phyloP scores from a whole-genome alignment of 148 eudicot genomes.

The Rhododendron griersonianum region DNA sequence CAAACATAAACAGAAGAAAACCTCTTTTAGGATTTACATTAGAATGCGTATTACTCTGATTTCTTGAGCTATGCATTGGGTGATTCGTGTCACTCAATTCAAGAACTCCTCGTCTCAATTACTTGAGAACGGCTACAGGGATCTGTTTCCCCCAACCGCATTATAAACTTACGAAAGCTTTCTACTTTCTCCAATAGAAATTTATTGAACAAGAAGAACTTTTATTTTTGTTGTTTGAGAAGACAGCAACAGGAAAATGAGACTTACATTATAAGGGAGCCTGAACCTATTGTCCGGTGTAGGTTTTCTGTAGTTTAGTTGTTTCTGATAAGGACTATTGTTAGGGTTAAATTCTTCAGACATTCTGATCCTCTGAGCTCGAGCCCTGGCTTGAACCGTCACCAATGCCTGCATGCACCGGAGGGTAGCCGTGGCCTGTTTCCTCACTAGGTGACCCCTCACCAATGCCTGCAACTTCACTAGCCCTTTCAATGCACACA shows the following conservation, averaged over 20 bases:
- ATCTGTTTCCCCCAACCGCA: background rate
- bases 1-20: background rate
- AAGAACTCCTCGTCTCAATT: background rate
- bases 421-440: constrained; percentile 81
- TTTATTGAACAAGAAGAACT: too few species aligned
- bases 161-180: background rate
- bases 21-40: background rate
- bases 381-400: constrained; percentile 75
- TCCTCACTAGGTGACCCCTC: constrained; percentile 84
- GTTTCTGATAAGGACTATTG: constrained; percentile 18
- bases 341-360: constrained; percentile 35
- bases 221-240: background rate
- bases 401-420: constrained; percentile 88
- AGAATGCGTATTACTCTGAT: background rate
- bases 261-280: constrained; percentile 47
- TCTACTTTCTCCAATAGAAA: background rate
- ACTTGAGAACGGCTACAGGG: background rate
- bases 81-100: background rate
- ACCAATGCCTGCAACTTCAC: constrained; percentile 94
- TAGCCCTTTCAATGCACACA: constrained; percentile 75
- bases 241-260: background rate
- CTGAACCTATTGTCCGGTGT: constrained; percentile 39
- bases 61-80: background rate
- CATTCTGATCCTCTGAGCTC: constrained; percentile 62
- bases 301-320: constrained; percentile 38